phyloP scores from a whole-genome alignment of 352 stramenopile genomes.

The Globisporangium lucens region DNA sequence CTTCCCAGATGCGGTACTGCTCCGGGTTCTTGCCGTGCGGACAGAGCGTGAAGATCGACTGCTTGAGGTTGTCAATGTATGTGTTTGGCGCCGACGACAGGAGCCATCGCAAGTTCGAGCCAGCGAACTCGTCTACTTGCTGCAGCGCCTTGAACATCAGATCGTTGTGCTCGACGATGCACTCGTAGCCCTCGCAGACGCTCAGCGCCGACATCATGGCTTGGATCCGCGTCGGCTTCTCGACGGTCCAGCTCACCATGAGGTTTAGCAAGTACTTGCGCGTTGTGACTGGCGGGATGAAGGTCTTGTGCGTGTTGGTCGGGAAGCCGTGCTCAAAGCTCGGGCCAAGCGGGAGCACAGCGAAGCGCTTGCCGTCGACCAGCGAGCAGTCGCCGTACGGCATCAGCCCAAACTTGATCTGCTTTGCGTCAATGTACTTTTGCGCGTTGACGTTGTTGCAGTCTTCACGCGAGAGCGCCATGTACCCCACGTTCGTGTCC shows the following conservation, averaged over 20 bases:
- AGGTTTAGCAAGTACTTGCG: conserved; percentile 50
- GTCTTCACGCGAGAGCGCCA: conserved; percentile 48
- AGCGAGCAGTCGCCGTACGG: conserved; percentile 64
- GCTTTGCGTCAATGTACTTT: conserved; percentile 22
- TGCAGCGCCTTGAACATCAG: conserved; percentile 58
- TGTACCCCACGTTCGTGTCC: conserved; percentile 34
- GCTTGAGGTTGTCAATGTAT: conserved; percentile 54
- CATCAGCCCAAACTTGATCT: conserved; percentile 50
- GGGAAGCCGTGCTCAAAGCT: conserved; percentile 68
- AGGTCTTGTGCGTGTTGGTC: conserved; percentile 39
- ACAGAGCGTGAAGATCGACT: conserved; percentile 60
- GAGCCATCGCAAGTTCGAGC: conserved; percentile 45
- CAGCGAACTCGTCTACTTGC: conserved; percentile 38
- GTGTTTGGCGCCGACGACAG: conserved; percentile 42
- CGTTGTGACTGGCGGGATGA: conserved; percentile 15
- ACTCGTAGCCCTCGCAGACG: conserved; percentile 36
- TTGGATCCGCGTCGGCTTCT: conserved; percentile 61
- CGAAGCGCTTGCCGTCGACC: conserved; percentile 50
- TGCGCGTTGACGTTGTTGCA: conserved; percentile 47
- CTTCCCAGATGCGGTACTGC: conserved; percentile 70
- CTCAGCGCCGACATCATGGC: conserved; percentile 47
- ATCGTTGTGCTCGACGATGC: conserved; percentile 58
- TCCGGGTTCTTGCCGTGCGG: conserved; percentile 64
- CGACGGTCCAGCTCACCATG: conserved; percentile 66
- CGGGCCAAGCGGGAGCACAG: conserved; percentile 40